Evolutionary conservation across 352 stramenopile genomes (phyloP).

Genomic region (Pythium coloratum): DNA sequence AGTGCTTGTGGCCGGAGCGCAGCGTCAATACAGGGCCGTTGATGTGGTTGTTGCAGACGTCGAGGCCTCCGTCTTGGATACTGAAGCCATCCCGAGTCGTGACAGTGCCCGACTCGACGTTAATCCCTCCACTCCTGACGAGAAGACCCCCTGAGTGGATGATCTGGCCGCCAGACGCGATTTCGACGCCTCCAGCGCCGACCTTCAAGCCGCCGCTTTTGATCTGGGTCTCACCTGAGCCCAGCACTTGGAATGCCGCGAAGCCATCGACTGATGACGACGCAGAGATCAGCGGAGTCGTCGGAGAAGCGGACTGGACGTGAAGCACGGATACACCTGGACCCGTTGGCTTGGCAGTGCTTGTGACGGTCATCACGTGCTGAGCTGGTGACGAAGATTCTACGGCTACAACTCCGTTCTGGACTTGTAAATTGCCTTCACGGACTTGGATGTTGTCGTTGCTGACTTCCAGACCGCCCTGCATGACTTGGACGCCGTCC

Average conservation of each 20-base stretch:
- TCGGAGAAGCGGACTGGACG: slow-evolving; percentile 28
- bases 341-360: slow-evolving; percentile 1
- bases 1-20: slow-evolving; percentile 45
- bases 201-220: slow-evolving; percentile 59
- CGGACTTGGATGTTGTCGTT: slow-evolving; percentile 40
- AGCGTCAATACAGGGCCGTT: slow-evolving; percentile 51
- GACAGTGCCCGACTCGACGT: slow-evolving; percentile 51
- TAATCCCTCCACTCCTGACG: slow-evolving; percentile 54
- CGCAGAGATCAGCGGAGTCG: slow-evolving; percentile 14
- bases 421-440: slow-evolving; percentile 42
- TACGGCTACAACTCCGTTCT: slow-evolving; percentile 40
- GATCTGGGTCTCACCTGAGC: slow-evolving; percentile 49
- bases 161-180: slow-evolving; percentile 56
- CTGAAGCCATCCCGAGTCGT: slow-evolving; percentile 55
- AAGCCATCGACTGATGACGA: slow-evolving; percentile 19
- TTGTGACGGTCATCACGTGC: neutral
- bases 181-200: slow-evolving; percentile 44
- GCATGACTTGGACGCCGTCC: slow-evolving; percentile 46
- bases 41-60: slow-evolving; percentile 39
- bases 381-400: neutral
- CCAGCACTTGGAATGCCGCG: slow-evolving; percentile 58
- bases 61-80: slow-evolving; percentile 63
- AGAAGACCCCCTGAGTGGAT: slow-evolving; percentile 60
- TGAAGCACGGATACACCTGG: slow-evolving; percentile 9
- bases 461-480: slow-evolving; percentile 20